phyloP scores from a whole-genome alignment of 306 rosid species.

The Vicia sativa region DNA sequence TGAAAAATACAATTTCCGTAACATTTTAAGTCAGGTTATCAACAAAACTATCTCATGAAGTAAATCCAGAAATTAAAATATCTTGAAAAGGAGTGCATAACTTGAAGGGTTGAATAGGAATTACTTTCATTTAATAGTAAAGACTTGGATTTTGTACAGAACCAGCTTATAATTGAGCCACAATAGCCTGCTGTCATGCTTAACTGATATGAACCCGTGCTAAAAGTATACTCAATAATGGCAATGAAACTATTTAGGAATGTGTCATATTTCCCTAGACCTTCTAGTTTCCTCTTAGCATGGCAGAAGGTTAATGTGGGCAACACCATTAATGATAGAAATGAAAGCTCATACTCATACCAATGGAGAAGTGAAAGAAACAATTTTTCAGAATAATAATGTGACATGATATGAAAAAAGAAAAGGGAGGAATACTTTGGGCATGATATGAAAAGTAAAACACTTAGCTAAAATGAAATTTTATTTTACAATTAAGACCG shows the following conservation, averaged over 20 bases:
- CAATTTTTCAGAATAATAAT: not conserved
- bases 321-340: not conserved
- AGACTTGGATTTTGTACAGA: slow-evolving; percentile 2
- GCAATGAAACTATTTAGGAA: not conserved
- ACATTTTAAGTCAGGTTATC: not conserved
- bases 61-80: slow-evolving; percentile 5
- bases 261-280: not conserved
- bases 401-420: not conserved
- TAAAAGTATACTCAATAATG: not conserved
- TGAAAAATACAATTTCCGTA: slow-evolving; percentile 7
- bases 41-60: slow-evolving; percentile 8
- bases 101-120: slow-evolving; percentile 11
- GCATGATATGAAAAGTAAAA: not conserved
- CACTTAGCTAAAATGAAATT: not conserved
- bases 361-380: not conserved
- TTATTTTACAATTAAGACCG: not conserved
- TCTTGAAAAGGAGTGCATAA: not conserved
- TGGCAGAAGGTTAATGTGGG: not conserved
- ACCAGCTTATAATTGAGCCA: not conserved
- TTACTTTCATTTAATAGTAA: slow-evolving; percentile 1
- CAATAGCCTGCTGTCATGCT: not conserved
- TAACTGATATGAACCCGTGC: not conserved
- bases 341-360: not conserved
- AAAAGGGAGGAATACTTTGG: not conserved
- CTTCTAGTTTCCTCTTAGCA: slow-evolving; percentile 1